Conservation (phyloP, 2,329 filamentous ascomycete genomes). For the Ceratocystis papillata region DNA sequence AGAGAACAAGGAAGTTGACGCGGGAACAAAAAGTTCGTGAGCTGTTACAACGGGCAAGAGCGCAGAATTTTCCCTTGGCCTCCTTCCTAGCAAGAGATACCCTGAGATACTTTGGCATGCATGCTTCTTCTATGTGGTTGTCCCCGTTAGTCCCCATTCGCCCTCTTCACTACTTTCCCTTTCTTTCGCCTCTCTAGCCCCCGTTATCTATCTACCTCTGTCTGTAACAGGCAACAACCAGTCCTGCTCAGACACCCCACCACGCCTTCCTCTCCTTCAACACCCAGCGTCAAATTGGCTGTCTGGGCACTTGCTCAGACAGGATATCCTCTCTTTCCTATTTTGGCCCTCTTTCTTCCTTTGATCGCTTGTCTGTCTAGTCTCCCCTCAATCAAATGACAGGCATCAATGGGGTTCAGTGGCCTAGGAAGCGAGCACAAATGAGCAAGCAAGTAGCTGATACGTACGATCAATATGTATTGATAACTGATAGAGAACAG, state of each 20-base stretch:
- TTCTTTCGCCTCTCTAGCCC: not conserved
- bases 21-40: slow-evolving; percentile 16
- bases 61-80: not conserved
- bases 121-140: not conserved
- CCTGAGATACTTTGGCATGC: not conserved
- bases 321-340: not conserved
- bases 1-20: slow-evolving; percentile 1
- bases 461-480: not conserved
- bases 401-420: not conserved
- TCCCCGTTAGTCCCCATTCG: not conserved
- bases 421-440: no score
- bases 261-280: not conserved
- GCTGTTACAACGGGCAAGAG: not conserved
- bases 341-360: not conserved
- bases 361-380: not conserved
- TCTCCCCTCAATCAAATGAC: not conserved
- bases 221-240: not conserved
- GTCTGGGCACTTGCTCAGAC: not conserved
- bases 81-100: not conserved
- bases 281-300: not conserved
- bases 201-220: not conserved
- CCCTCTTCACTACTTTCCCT: no score
- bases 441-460: no score
- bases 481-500: not conserved
- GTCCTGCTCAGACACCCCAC: not conserved